Evolutionary conservation across 805 yeast genomes (phyloP).

Genomic region (Yueomyces sp.): DNA sequence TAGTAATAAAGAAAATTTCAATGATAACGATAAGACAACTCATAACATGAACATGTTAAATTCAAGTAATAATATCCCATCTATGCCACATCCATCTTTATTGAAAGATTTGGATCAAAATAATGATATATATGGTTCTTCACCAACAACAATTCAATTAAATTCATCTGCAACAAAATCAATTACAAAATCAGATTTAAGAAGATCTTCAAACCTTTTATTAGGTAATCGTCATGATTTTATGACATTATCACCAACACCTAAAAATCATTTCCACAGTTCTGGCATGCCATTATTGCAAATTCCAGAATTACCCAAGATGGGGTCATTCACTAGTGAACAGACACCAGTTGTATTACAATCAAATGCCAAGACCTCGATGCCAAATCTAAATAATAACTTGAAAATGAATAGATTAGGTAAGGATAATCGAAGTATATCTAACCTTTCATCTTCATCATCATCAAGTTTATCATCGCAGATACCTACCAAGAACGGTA

Average conservation of each 20-base stretch:
- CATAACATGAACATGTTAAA: constrained; percentile 2
- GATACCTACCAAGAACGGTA: constrained; percentile 3
- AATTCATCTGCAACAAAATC: constrained; percentile 23
- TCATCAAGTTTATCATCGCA: neutral
- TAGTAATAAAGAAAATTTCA: constrained; percentile 1
- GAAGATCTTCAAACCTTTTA: constrained; percentile 9
- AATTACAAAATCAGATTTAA: constrained; percentile 8
- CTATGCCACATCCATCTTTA: neutral
- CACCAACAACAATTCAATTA: constrained; percentile 25
- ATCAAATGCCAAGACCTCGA: constrained; percentile 1
- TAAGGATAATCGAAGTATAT: neutral
- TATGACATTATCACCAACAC: constrained; percentile 21
- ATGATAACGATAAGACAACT: neutral
- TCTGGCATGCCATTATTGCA: constrained; percentile 5
- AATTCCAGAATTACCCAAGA: constrained; percentile 24
- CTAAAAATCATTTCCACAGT: constrained; percentile 9
- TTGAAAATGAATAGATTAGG: neutral
- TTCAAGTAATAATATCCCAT: neutral
- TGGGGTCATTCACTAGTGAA: constrained; percentile 24
- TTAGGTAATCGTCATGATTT: constrained; percentile 7
- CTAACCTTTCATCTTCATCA: neutral
- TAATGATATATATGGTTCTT: constrained; percentile 19
- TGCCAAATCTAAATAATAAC: constrained; percentile 1
- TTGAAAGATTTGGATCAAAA: constrained; percentile 2
- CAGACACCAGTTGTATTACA: neutral